A percentile compares a stretch with the other conserved stretches of the same genome.
Conservation (phyloP, 305 asterid species). For the Fraxinus platypoda region DNA sequence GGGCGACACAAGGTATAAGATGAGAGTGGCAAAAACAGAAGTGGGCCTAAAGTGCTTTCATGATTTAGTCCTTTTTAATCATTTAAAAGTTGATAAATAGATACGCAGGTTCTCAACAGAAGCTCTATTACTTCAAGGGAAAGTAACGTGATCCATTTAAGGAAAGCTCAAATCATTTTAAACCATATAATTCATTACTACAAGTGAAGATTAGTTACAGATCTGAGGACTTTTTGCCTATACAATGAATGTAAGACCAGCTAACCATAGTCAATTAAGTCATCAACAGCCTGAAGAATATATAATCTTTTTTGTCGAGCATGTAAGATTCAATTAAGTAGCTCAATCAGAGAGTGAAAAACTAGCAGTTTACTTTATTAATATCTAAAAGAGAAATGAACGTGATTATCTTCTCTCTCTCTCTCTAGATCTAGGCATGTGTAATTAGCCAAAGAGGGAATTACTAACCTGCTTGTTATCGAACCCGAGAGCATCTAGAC, state of each 20-base stretch:
- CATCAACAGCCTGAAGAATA: not conserved
- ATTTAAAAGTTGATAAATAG: slow-evolving; percentile 18
- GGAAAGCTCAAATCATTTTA: not conserved
- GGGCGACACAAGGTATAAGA: not conserved
- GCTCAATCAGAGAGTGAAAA: not conserved
- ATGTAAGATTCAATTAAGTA: not conserved
- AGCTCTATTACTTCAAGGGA: slow-evolving; percentile 3
- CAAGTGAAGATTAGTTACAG: slow-evolving; percentile 7
- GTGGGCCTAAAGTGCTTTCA: not conserved
- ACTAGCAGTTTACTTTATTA: not conserved
- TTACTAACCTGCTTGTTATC: slow-evolving; percentile 80
- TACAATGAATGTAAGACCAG: not conserved
- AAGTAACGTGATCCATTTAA: not conserved
- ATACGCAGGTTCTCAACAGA: not conserved
- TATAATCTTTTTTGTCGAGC: not conserved
- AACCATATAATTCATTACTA: slow-evolving; percentile 9
- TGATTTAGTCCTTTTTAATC: slow-evolving; percentile 12
- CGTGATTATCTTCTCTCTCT: not conserved
- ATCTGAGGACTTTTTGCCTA: slow-evolving; percentile 4
- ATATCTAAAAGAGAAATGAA: not conserved
- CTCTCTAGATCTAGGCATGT: not conserved
- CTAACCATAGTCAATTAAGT: not conserved
- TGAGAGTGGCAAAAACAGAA: slow-evolving; percentile 9
- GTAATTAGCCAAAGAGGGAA: slow-evolving; percentile 4
- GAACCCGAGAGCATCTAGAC: slow-evolving; percentile 74